Conservation (phyloP, 2,329 filamentous ascomycete species). For the Curvularia eragrostidis region DNA sequence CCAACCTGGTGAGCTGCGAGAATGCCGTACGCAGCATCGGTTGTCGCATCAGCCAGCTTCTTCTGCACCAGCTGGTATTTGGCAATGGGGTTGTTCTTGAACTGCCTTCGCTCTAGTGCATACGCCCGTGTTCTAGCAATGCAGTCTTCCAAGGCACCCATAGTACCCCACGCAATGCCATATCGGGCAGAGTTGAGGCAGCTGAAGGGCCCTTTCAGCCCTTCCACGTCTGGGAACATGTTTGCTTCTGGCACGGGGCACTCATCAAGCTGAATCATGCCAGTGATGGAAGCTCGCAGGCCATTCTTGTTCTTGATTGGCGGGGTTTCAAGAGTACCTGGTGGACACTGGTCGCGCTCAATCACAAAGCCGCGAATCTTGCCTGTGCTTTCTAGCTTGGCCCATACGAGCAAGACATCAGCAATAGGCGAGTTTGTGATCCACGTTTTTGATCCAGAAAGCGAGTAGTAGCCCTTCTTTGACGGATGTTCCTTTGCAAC, state of each 20-base stretch:
- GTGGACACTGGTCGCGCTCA: conserved; percentile 82
- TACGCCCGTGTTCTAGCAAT: conserved; percentile 82
- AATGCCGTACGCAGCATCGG: conserved; percentile 90
- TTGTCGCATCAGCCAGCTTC: conserved; percentile 91
- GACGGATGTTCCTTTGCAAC: conserved; percentile 82
- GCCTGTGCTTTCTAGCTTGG: conserved; percentile 86
- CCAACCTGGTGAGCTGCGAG: conserved; percentile 90
- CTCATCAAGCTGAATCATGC: conserved; percentile 95
- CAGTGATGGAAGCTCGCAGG: conserved; percentile 89
- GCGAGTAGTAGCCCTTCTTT: conserved; percentile 79
- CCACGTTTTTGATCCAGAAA: conserved; percentile 90
- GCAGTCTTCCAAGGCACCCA: conserved; percentile 93
- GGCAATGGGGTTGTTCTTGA: conserved; percentile 92
- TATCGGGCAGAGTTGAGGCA: conserved; percentile 94
- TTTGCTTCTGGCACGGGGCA: conserved; percentile 88
- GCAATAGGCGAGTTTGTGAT: conserved; percentile 94
- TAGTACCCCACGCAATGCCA: conserved; percentile 92
- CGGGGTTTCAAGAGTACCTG: conserved; percentile 89
- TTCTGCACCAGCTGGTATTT: conserved; percentile 98
- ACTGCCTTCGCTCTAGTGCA: conserved; percentile 91
- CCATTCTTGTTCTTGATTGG: conserved; percentile 95
- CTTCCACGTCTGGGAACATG: conserved; percentile 92
- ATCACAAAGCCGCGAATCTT: conserved; percentile 95
- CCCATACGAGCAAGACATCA: conserved; percentile 87
- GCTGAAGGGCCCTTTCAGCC: conserved; percentile 85